Percentiles rank a stretch among this genome's conserved stretches.
Conservation (phyloP, 495 filamentous ascomycete genomes). For the Tirmania nivea region DNA sequence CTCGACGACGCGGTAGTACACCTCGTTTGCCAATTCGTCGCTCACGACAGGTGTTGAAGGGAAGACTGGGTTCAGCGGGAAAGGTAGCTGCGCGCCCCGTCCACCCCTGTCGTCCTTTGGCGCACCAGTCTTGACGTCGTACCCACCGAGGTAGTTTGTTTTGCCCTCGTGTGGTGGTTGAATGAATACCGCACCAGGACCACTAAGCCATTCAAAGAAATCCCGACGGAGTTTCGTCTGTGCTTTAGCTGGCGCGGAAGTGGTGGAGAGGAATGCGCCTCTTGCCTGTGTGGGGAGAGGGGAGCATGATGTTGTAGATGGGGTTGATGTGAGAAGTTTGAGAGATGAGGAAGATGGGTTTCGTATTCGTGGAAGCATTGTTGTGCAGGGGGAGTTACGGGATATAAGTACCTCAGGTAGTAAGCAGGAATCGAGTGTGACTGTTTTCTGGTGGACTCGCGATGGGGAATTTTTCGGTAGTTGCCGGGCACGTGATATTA, state of each 20-base stretch:
- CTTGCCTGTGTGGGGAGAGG: not conserved
- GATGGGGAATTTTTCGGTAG: too few species aligned
- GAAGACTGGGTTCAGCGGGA: constrained; percentile 2
- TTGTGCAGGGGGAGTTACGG: too few species aligned
- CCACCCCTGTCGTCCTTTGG: constrained; percentile 7
- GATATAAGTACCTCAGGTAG: too few species aligned
- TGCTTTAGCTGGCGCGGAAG: not conserved
- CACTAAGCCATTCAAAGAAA: constrained; percentile 49
- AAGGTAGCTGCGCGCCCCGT: constrained; percentile 1
- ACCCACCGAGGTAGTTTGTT: constrained; percentile 44
- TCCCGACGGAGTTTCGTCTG: constrained; percentile 22
- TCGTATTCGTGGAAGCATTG: too few species aligned
- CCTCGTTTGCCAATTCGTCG: constrained; percentile 49
- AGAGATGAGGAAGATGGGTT: too few species aligned
- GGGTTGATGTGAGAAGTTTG: not conserved
- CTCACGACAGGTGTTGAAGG: constrained; percentile 41
- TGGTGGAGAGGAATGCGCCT: not conserved
- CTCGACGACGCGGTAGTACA: constrained; percentile 44
- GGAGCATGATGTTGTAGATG: not conserved
- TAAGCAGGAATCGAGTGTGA: too few species aligned
- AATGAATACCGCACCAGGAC: constrained; percentile 33
- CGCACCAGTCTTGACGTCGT: constrained; percentile 21
- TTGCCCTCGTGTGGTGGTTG: constrained; percentile 29
- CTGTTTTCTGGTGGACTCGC: too few species aligned
- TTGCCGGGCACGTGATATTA: too few species aligned